These are phyloP conservation scores for Sambucus nigra DNA, from an alignment of 129 eudicot genomes.

Conservation along the genomic window DNA sequence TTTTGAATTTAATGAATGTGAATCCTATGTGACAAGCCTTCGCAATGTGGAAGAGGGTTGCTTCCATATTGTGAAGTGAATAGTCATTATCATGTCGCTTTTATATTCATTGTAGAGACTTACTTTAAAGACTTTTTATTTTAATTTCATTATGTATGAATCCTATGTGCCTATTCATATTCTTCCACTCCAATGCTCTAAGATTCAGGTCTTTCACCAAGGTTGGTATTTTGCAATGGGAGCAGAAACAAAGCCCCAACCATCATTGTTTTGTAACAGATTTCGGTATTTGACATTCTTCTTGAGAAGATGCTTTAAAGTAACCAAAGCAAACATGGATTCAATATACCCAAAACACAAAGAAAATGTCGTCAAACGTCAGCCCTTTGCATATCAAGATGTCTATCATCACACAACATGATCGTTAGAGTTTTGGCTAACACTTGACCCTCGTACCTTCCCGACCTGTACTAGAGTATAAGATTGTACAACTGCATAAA, in stretches of 20 bases:
- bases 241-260: constrained; percentile 88
- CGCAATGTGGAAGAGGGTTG: too few relatives aligned
- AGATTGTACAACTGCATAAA: constrained; percentile 69
- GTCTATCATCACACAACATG: constrained; percentile 91
- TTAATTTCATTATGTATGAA: too few relatives aligned
- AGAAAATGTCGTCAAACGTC: constrained; percentile 74
- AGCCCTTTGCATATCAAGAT: constrained; percentile 93
- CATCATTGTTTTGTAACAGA: constrained; percentile 78
- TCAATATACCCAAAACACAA: constrained; percentile 81
- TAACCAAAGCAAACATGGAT: constrained; percentile 94
- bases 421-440: constrained; percentile 83
- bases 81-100: too few relatives aligned
- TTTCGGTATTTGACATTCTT: constrained; percentile 84
- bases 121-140: too few relatives aligned
- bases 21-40: too few relatives aligned
- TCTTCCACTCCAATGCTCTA: too few relatives aligned
- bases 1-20: too few relatives aligned
- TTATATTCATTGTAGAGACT: too few relatives aligned
- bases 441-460: constrained; percentile 84
- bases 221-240: too few relatives aligned
- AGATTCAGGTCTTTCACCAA: too few relatives aligned
- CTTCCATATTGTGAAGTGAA: too few relatives aligned
- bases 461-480: constrained; percentile 74
- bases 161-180: too few relatives aligned
- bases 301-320: constrained; percentile 72